phyloP scores from a whole-genome alignment of 306 rosid genomes.

The Oemleria cerasiformis region DNA sequence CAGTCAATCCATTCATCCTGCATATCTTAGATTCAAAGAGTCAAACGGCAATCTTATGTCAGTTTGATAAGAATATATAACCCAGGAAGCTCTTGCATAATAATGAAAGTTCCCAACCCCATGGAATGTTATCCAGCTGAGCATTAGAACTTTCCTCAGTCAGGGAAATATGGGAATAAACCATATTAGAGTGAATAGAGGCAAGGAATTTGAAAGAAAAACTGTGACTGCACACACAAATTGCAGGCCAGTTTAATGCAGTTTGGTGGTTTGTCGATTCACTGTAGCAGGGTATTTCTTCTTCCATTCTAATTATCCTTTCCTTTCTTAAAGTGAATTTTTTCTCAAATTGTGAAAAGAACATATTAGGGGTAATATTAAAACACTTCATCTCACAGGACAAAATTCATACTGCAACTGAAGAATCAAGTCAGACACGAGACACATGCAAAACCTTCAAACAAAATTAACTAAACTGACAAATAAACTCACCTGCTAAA shows the following conservation, averaged over 20 bases:
- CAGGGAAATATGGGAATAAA: conserved; percentile 5
- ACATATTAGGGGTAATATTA: not conserved
- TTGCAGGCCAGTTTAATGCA: not conserved
- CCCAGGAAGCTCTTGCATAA: conserved; percentile 18
- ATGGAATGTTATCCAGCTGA: not conserved
- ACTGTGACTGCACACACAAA: not conserved
- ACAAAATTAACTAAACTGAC: conserved; percentile 2
- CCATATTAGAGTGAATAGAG: not conserved
- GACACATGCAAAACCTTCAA: not conserved
- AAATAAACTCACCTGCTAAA: conserved; percentile 82
- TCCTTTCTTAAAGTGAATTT: not conserved
- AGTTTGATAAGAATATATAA: conserved; percentile 31
- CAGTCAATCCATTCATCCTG: conserved; percentile 98
- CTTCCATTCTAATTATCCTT: not conserved
- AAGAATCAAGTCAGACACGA: not conserved
- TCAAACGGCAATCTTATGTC: conserved; percentile 46
- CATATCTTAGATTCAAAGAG: conserved; percentile 56
- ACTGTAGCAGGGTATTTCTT: not conserved
- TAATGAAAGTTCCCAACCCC: conserved; percentile 3
- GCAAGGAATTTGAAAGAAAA: not conserved
- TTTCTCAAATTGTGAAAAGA: not conserved
- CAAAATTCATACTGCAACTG: not conserved
- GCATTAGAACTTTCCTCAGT: not conserved
- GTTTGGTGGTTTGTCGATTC: not conserved
- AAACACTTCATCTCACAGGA: not conserved